Conservation (phyloP, 768 basidiomycete genomes). For the Pilatotrama ljubarskyi region DNA sequence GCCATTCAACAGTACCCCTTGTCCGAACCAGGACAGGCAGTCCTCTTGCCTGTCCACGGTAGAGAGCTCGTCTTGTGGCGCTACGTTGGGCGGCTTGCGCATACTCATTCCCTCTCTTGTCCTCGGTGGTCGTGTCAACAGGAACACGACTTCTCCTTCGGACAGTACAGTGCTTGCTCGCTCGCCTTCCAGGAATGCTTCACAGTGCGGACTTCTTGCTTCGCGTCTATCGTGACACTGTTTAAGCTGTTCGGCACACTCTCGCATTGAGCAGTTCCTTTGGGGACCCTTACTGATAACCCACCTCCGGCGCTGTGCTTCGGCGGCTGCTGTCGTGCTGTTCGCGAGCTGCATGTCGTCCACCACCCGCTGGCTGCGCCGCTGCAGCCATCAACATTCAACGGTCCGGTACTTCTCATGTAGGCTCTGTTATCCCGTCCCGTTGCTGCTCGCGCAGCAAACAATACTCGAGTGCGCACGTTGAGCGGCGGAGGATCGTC, state of each 20-base stretch:
- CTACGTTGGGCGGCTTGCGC: too few species aligned
- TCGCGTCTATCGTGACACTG: not conserved
- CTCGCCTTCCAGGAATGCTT: slow-evolving; percentile 7
- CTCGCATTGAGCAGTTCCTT: not conserved
- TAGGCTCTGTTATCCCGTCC: not conserved
- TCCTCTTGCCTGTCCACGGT: not conserved
- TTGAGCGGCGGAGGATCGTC: slow-evolving; percentile 16
- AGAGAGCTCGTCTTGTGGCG: not conserved
- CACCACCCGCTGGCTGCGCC: slow-evolving; percentile 1
- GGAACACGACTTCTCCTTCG: not conserved
- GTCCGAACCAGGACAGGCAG: slow-evolving; percentile 4
- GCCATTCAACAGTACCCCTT: not conserved
- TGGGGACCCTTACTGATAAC: not conserved
- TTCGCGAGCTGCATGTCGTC: not conserved
- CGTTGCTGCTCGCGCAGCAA: not conserved
- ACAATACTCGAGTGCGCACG: slow-evolving; percentile 3
- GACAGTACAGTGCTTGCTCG: not conserved
- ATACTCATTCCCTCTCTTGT: too few species aligned
- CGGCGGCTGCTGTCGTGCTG: slow-evolving; percentile 15
- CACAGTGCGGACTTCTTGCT: slow-evolving; percentile 3
- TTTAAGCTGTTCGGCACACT: slow-evolving; percentile 19
- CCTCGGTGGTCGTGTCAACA: too few species aligned
- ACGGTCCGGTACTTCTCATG: not conserved
- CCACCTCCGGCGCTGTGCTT: slow-evolving; percentile 7
- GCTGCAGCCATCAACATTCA: slow-evolving; percentile 1